Conservation (phyloP, 768 basidiomycete genomes). For the Psilocybe azurescens region DNA sequence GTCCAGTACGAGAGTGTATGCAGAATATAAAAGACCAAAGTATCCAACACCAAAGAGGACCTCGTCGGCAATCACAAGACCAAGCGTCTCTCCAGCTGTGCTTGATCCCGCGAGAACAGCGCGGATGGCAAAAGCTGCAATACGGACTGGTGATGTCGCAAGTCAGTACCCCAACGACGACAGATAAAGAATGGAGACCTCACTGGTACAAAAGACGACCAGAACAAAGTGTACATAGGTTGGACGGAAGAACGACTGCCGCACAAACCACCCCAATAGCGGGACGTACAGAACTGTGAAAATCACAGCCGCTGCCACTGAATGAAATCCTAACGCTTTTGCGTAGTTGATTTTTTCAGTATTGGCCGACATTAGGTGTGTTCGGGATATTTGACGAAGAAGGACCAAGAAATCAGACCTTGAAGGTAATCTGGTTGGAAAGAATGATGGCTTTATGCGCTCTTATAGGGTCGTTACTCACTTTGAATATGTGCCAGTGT, state of each 20-base stretch:
- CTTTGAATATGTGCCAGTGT: too few relatives aligned
- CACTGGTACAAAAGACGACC: conserved; percentile 44
- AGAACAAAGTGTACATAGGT: conserved; percentile 40
- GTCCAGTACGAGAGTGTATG: conserved; percentile 47
- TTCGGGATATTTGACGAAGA: too few relatives aligned
- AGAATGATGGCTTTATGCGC: too few relatives aligned
- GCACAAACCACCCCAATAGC: conserved; percentile 35
- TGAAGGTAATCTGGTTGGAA: too few relatives aligned
- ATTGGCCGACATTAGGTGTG: neutral
- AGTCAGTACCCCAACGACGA: neutral
- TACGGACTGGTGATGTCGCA: conserved; percentile 36
- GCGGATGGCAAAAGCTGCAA: conserved; percentile 45
- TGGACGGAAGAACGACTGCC: conserved; percentile 32
- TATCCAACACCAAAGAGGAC: conserved; percentile 48
- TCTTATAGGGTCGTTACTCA: too few relatives aligned
- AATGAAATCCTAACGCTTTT: conserved; percentile 36
- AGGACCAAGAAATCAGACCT: too few relatives aligned
- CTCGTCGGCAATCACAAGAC: conserved; percentile 41
- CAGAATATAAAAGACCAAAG: conserved; percentile 46
- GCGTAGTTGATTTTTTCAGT: conserved; percentile 36
- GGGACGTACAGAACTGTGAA: conserved; percentile 43
- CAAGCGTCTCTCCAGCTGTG: conserved; percentile 35
- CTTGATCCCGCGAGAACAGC: conserved; percentile 38
- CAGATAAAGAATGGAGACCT: conserved; percentile 15
- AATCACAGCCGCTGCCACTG: conserved; percentile 37